Base-by-base conservation (phyloP, 2,329 filamentous ascomycete species). In the Thielaviopsis punctulata region DNA sequence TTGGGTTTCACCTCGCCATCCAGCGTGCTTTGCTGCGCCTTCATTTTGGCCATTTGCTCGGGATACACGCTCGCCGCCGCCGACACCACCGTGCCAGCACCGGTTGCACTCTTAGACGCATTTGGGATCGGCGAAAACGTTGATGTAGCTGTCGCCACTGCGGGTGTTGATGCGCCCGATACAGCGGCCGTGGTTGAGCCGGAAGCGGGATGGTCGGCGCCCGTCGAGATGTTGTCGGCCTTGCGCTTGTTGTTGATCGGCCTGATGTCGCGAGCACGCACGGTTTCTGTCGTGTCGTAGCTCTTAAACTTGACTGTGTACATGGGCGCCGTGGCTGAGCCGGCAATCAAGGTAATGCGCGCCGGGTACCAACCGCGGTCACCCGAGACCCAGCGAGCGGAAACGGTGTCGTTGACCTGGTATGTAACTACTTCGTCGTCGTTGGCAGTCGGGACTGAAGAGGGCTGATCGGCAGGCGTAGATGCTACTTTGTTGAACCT, bases 221-320 rank as follows among this genome's bases (percentile, higher is more conserved):
- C 62, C 59, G 73, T 72, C 64, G 83, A 75, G 57, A 77, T 78
- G 60, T 77, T 80, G 68, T 95, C 89, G 65, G 86, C 84, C 69
- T 95, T 94, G 63, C 87, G 79, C 72, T 95, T 89, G 67, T 77
- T 81, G 49, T 79, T 77, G 33, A 92, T 69, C 49, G 88, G 86
- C 60, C 86, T 82, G 58, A 95, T 86, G 62, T 96, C 88, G 65
- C 84, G 82, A 56, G 84, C 79, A 55, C 82, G 78, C 56, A 94
- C 68, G 30, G 85, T 92, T 66, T 95, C 88, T 45, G 83, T 86
- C 21, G 77, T 87, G 57, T 82, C 79, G 68, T 96, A 96, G 61
- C 80, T 86, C 68, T 93, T 90, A 73, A 96, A 98, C 60, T 85
- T 92, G 65, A 98, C 89, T 47, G 86, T 84, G 65, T 95, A 98